These are phyloP conservation scores for Phytopythium cucurbitacearum DNA, from an alignment of 352 stramenopile genomes.

Conservation along the genomic window DNA sequence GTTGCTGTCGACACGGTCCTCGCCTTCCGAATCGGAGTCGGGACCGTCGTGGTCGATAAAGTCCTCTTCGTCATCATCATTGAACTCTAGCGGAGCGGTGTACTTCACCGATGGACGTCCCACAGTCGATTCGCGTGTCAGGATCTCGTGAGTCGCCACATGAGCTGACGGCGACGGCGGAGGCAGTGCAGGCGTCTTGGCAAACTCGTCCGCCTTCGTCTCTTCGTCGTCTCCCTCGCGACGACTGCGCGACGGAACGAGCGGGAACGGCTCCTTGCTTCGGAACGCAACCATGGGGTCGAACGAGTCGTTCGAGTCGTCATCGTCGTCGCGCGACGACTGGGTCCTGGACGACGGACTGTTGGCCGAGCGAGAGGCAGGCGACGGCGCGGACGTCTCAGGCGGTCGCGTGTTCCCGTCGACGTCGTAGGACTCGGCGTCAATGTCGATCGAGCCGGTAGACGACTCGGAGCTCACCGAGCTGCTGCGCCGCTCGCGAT, in stretches of 20 bases:
- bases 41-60: constrained; percentile 13
- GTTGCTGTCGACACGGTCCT: constrained; percentile 9
- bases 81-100: too few species aligned
- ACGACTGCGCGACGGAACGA: neutral
- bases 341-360: neutral
- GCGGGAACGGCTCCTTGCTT: neutral
- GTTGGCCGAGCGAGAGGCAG: neutral
- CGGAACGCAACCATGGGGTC: neutral
- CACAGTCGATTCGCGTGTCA: constrained; percentile 28
- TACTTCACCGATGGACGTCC: too few species aligned
- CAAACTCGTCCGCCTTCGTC: constrained; percentile 50
- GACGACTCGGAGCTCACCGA: constrained; percentile 68
- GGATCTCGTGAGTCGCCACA: constrained; percentile 22
- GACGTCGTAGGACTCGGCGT: constrained; percentile 34
- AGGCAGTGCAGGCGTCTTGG: constrained; percentile 32
- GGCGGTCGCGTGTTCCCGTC: neutral
- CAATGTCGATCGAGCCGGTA: constrained; percentile 65
- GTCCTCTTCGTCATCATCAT: constrained; percentile 7
- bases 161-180: constrained; percentile 41
- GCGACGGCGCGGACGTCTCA: too few species aligned
- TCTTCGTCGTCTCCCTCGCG: constrained; percentile 41
- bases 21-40: constrained; percentile 7
- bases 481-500: neutral
- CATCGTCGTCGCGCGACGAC: neutral
- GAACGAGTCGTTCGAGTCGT: neutral